These are phyloP conservation scores for Chlamydomonas urium DNA, from an alignment of 139 green algal genomes.

Conservation along the genomic window DNA sequence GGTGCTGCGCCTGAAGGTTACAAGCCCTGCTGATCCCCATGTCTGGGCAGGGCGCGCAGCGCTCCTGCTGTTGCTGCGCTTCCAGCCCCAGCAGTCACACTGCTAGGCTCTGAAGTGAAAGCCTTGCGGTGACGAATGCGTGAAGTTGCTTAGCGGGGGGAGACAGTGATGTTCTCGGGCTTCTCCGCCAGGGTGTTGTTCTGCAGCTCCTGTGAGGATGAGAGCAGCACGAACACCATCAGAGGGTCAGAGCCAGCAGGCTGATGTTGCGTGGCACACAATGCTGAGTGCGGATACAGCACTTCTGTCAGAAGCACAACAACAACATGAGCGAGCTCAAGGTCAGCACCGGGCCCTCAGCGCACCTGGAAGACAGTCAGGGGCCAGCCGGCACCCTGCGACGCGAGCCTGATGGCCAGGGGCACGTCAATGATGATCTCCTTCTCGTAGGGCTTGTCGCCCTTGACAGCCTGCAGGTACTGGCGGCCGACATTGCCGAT, in stretches of 20 bases:
- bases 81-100: too few species aligned
- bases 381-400: conserved; percentile 77
- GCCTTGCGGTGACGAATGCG: too few species aligned
- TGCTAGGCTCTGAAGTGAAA: too few species aligned
- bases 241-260: not conserved
- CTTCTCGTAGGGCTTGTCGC: conserved; percentile 74
- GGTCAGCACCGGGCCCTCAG: not conserved
- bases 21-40: too few species aligned
- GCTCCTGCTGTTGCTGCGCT: too few species aligned
- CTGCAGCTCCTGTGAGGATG: conserved; percentile 57
- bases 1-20: too few species aligned
- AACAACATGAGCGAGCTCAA: not conserved
- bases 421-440: conserved; percentile 96
- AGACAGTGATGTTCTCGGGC: conserved; percentile 91
- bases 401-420: conserved; percentile 65
- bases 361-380: conserved; percentile 46
- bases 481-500: conserved; percentile 91
- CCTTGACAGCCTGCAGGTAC: conserved; percentile 72
- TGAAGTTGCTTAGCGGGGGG: conserved; percentile 62
- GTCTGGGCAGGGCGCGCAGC: too few species aligned
- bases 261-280: not conserved
- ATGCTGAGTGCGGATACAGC: not conserved
- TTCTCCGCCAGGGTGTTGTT: conserved; percentile 75
- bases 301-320: not conserved
- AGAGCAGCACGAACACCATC: not conserved